Evolutionary conservation across 73 alveolate species (phyloP).

Genomic region (Paramecium sexaurelia): DNA sequence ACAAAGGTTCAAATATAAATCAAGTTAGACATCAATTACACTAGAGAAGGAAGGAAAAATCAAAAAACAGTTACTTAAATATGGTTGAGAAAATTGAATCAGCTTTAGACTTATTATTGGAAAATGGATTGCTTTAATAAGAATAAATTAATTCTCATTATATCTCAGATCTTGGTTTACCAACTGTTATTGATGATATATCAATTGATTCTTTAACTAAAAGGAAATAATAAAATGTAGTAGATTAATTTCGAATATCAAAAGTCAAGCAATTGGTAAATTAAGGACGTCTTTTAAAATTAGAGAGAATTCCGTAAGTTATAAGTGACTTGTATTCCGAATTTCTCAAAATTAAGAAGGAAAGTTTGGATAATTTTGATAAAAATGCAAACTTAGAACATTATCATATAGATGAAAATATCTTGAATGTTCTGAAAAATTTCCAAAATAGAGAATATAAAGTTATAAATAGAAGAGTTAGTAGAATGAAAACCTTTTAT

Average conservation of each 20-base stretch:
- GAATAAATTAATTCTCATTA: neutral
- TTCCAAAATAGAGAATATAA: neutral
- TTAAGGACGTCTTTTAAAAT: neutral
- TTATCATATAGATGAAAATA: neutral
- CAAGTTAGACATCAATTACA: neutral
- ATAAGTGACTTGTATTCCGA: neutral
- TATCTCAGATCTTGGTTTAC: neutral
- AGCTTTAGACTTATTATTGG: neutral
- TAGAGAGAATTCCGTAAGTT: neutral
- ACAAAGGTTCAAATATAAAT: neutral
- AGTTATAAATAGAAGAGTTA: neutral
- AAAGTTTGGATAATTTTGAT: conserved; percentile 26
- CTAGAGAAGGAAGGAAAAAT: neutral
- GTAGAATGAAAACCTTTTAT: conserved; percentile 13
- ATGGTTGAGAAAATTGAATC: conserved; percentile 3
- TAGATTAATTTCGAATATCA: neutral
- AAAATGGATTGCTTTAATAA: neutral
- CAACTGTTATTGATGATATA: neutral
- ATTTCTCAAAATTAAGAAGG: neutral
- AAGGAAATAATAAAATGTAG: neutral
- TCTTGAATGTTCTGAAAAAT: neutral
- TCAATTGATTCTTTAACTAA: neutral
- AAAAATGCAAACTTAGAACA: neutral
- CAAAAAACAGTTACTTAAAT: neutral
- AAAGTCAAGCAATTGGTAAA: neutral